Base-by-base conservation (phyloP, 164 flowering plant species). In the Magnolia kwangsiensis region DNA sequence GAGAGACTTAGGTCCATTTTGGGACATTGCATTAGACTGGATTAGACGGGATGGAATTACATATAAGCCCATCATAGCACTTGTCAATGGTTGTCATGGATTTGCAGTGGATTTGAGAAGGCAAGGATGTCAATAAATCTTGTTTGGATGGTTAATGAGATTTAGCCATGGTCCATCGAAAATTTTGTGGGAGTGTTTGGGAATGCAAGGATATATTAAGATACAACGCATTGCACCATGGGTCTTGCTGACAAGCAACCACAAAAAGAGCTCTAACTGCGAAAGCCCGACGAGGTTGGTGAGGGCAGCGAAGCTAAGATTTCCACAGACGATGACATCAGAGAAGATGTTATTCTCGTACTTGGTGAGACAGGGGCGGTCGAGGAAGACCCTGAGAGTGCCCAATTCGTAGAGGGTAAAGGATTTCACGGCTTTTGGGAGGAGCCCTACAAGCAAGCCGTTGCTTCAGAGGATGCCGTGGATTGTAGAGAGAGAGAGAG, bases 191-290 rank as follows among this genome's bases (percentile, higher is more conserved):
- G 29, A 27, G 29, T 27, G 29, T 27, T 27, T 27, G 0, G 29
- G 29, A 27, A 27, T 2, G 29, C 29, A 27, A 27, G 29, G 29
- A 27, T 27, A 27, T 27, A 27, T 27, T 27, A 27, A 27, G 29
- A 27, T 27, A 27, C 29, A 27, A 27, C 2, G 29, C 1, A 2
- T 27, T 27, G 29, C 2, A 27, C 29, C 29, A 24, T 27, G 29
- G 29, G 29, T 27, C 29, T 27, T 27, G 29, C 86, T 92, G 8
- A 94, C 91, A 0, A 96, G 98, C 2, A 94, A 78, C 98, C 98
- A 94, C 0, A 92, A 75, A 61, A 94, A 94, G 55, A 94, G 93
- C 81, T 94, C 98, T 79, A 91, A 91, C 70, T 92, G 97, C 1
- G 88, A 77, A 45, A 94, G 78, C 2, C 98, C 98, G 23, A 71